phyloP scores from a whole-genome alignment of 2,329 filamentous ascomycete genomes.

The Penicillium vulpinum region DNA sequence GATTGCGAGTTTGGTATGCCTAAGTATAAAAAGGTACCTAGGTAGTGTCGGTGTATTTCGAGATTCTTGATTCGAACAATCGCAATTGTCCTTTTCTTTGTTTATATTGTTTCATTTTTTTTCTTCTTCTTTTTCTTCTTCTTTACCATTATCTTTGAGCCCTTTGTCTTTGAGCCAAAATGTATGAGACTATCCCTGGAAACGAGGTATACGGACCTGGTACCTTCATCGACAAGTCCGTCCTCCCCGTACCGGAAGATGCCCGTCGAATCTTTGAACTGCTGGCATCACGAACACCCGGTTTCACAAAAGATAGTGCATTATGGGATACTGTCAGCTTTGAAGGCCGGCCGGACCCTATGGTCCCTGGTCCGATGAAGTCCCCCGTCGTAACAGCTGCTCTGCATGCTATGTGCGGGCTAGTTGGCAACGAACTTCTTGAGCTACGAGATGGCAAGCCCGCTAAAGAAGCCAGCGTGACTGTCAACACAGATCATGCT shows the following conservation, averaged over 20 bases:
- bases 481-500: slow-evolving; percentile 51
- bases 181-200: slow-evolving; percentile 18
- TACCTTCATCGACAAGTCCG: slow-evolving; percentile 40
- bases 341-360: slow-evolving; percentile 41
- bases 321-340: slow-evolving; percentile 40
- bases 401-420: slow-evolving; percentile 47
- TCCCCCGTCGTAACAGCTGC: slow-evolving; percentile 44
- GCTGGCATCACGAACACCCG: slow-evolving; percentile 41
- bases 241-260: slow-evolving; percentile 41
- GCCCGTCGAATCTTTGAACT: slow-evolving; percentile 40
- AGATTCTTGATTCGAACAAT: neutral
- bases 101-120: too few species aligned
- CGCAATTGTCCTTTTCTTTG: neutral
- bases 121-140: too few species aligned
- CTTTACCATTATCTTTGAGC: too few species aligned
- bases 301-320: slow-evolving; percentile 39
- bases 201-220: slow-evolving; percentile 43
- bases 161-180: neutral
- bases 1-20: neutral
- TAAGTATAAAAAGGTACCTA: neutral
- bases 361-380: slow-evolving; percentile 49
- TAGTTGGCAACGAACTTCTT: slow-evolving; percentile 45
- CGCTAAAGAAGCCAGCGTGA: slow-evolving; percentile 25
- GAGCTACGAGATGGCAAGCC: slow-evolving; percentile 22
- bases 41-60: neutral